Evolutionary conservation across 2,329 filamentous ascomycete species (phyloP).

Genomic region (Aspergillus ustus): DNA sequence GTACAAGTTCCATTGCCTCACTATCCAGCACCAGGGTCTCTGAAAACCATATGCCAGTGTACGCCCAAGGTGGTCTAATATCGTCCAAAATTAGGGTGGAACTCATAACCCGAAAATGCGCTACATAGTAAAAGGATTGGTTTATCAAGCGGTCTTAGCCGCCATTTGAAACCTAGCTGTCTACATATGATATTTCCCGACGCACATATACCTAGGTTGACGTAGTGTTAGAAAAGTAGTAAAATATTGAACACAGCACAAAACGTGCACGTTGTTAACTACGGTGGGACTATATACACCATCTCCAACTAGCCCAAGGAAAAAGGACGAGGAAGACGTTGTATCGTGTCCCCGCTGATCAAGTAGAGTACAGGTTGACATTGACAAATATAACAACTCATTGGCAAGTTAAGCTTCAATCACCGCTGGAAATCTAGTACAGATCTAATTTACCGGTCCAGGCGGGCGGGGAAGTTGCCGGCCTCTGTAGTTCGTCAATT

Average conservation of each 20-base stretch:
- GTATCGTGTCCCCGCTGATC: conserved; percentile 36
- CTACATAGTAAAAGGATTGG: neutral
- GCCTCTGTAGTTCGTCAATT: conserved; percentile 47
- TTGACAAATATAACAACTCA: conserved; percentile 34
- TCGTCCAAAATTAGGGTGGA: neutral
- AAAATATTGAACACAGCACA: neutral
- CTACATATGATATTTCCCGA: neutral
- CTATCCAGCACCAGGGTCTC: neutral
- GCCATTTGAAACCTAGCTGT: neutral
- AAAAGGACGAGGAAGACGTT: conserved; percentile 22
- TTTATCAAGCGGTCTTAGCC: neutral
- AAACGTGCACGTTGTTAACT: conserved; percentile 24
- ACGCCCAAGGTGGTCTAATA: neutral
- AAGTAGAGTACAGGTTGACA: conserved; percentile 47
- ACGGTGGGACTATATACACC: conserved; percentile 39
- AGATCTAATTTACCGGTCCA: conserved; percentile 53
- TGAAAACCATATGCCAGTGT: neutral
- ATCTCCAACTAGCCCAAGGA: conserved; percentile 29
- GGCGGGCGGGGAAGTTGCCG: conserved; percentile 59
- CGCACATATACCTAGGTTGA: neutral
- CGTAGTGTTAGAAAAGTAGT: neutral
- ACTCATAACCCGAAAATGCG: too few relatives aligned
- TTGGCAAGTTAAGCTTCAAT: conserved; percentile 31
- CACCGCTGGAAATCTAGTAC: conserved; percentile 29
- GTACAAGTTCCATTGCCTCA: neutral